These are phyloP conservation scores for Aspergillus sclerotioniger DNA, from an alignment of 495 filamentous ascomycete species.

Conservation along the genomic window DNA sequence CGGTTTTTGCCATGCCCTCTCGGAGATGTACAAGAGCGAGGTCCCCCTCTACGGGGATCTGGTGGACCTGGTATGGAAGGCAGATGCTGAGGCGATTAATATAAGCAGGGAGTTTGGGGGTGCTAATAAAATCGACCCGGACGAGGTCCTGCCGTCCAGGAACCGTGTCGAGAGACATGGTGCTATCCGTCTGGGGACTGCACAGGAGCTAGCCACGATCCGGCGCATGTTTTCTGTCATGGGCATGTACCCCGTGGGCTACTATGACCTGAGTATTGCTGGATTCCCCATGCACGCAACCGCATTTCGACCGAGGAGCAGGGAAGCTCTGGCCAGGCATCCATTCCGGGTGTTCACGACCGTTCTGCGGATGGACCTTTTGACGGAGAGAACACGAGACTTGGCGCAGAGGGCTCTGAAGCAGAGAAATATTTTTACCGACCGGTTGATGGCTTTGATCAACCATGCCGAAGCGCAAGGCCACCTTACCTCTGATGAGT, in stretches of 20 bases:
- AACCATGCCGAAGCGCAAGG: slow-evolving; percentile 24
- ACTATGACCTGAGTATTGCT: slow-evolving; percentile 41
- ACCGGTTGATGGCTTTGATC: slow-evolving; percentile 27
- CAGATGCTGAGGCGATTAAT: slow-evolving; percentile 27
- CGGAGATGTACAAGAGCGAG: slow-evolving; percentile 41
- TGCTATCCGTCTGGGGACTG: slow-evolving; percentile 42
- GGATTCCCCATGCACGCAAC: slow-evolving; percentile 47
- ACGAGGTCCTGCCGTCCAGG: slow-evolving; percentile 28
- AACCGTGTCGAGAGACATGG: slow-evolving; percentile 43
- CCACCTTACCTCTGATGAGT: slow-evolving; percentile 18
- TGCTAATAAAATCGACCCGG: slow-evolving; percentile 18
- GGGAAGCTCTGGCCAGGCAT: slow-evolving; percentile 27
- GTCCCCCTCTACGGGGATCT: slow-evolving; percentile 42
- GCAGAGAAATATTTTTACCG: slow-evolving; percentile 37
- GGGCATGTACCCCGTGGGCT: slow-evolving; percentile 44
- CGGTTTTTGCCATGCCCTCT: slow-evolving; percentile 35
- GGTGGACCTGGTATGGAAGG: slow-evolving; percentile 32
- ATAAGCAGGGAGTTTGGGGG: slow-evolving; percentile 11
- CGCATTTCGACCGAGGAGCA: slow-evolving; percentile 34
- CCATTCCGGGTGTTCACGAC: slow-evolving; percentile 48
- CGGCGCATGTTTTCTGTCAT: slow-evolving; percentile 40
- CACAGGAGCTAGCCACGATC: slow-evolving; percentile 36
- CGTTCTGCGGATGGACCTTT: slow-evolving; percentile 35
- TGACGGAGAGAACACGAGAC: slow-evolving; percentile 27
- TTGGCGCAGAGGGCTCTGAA: slow-evolving; percentile 27